Conservation (phyloP, 352 stramenopile genomes). For the Globisporangium camurandrum region DNA sequence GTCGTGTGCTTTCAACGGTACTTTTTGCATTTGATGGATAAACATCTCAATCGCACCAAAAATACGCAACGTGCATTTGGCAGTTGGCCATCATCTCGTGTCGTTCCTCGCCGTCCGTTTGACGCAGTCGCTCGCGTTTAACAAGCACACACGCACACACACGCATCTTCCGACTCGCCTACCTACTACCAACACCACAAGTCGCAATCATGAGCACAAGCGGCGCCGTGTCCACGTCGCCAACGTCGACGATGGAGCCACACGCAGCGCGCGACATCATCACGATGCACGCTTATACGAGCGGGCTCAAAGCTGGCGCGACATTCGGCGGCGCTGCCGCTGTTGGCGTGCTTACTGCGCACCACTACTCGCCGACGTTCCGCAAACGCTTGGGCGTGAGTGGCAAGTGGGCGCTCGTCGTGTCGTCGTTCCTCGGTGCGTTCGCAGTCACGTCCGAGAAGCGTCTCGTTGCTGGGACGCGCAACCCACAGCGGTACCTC, state of each 20-base stretch:
- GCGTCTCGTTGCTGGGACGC: slow-evolving; percentile 46
- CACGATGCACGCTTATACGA: slow-evolving; percentile 55
- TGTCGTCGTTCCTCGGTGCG: slow-evolving; percentile 46
- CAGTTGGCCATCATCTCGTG: too few species aligned
- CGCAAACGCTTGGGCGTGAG: slow-evolving; percentile 59
- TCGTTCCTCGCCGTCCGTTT: too few species aligned
- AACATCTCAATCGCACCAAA: too few species aligned
- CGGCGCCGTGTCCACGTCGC: slow-evolving; percentile 7
- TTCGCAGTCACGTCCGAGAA: slow-evolving; percentile 68
- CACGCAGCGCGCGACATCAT: slow-evolving; percentile 59
- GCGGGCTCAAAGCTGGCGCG: slow-evolving; percentile 42
- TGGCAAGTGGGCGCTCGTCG: slow-evolving; percentile 66
- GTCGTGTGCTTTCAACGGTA: too few species aligned
- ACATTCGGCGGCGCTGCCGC: slow-evolving; percentile 18
- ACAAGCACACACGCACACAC: too few species aligned
- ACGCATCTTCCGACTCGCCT: too few species aligned
- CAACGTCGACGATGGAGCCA: slow-evolving; percentile 21
- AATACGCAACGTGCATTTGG: too few species aligned
- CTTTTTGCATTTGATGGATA: too few species aligned
- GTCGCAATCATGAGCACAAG: slow-evolving; percentile 11
- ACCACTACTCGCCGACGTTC: slow-evolving; percentile 64
- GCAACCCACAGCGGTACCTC: slow-evolving; percentile 70
- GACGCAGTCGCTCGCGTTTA: too few species aligned
- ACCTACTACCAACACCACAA: too few species aligned
- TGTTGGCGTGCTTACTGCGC: slow-evolving; percentile 25